Conservation (phyloP, 2,329 filamentous ascomycete genomes). For the Pseudocercospora vitis region DNA sequence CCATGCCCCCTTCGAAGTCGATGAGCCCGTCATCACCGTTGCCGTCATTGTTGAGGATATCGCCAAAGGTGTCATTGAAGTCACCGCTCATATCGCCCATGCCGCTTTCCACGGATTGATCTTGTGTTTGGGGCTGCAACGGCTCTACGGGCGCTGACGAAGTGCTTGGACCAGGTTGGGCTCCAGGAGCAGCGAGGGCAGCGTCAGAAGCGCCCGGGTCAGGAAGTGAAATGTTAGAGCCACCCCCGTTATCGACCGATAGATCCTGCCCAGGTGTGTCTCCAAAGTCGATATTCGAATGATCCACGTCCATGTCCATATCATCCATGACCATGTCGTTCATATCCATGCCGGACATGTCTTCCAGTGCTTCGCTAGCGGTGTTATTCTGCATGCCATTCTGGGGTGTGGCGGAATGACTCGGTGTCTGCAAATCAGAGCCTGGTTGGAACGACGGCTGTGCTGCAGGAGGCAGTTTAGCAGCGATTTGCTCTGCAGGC, state of each 20-base stretch:
- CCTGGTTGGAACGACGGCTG: conserved; percentile 6
- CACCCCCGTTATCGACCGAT: conserved; percentile 2
- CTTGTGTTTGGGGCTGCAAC: background rate
- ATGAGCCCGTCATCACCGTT: conserved; percentile 51
- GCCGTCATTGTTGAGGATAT: conserved; percentile 55
- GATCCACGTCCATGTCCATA: conserved; percentile 29
- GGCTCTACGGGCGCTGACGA: background rate
- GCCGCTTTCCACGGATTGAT: conserved; percentile 5
- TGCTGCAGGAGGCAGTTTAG: conserved; percentile 5
- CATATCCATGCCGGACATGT: conserved; percentile 24
- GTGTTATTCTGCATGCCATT: conserved; percentile 8
- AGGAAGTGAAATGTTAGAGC: background rate
- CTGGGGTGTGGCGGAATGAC: background rate
- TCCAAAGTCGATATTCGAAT: conserved; percentile 22
- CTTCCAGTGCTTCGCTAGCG: conserved; percentile 42
- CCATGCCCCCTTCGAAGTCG: conserved; percentile 53
- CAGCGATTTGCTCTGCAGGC: background rate
- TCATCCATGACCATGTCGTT: conserved; percentile 28
- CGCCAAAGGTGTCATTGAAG: conserved; percentile 34
- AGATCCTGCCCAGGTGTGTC: conserved; percentile 8
- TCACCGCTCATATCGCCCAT: conserved; percentile 8
- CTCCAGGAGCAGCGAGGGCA: background rate
- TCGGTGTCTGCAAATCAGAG: conserved; percentile 1
- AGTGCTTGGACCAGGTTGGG: background rate
- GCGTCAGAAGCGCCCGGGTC: background rate